phyloP scores from a whole-genome alignment of 352 stramenopile genomes.

The Globisporangium alternatum region DNA sequence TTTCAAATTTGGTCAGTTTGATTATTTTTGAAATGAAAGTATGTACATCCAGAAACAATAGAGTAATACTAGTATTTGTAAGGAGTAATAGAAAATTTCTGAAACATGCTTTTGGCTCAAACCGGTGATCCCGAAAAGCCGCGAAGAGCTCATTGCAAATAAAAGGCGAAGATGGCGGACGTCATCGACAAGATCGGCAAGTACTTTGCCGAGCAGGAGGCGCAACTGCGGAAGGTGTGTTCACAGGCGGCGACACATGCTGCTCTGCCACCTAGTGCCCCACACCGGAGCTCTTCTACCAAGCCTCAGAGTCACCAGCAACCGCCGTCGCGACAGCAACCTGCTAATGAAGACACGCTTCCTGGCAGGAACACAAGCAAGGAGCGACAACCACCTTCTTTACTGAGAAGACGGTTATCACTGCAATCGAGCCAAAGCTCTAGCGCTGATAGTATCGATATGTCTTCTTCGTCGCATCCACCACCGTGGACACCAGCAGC shows the following conservation, averaged over 20 bases:
- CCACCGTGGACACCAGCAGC: background rate
- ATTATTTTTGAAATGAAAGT: too few relatives aligned
- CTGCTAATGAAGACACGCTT: background rate
- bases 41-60: too few relatives aligned
- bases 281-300: background rate
- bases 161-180: constrained; percentile 33
- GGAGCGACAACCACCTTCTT: constrained; percentile 16
- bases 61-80: too few relatives aligned
- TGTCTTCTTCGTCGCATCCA: background rate
- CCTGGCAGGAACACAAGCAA: background rate
- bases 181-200: constrained; percentile 67
- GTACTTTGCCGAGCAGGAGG: constrained; percentile 67
- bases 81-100: background rate
- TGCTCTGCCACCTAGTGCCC: background rate
- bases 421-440: background rate
- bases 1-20: too few relatives aligned
- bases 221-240: constrained; percentile 44
- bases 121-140: constrained; percentile 8
- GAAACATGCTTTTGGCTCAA: background rate
- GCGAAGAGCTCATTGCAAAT: background rate
- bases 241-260: constrained; percentile 9
- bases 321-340: background rate
- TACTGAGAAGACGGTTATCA: constrained; percentile 24
- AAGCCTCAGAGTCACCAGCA: constrained; percentile 8
- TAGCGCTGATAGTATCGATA: too few relatives aligned